Evolutionary conservation across 1,284 basidiomycete genomes (phyloP).

Genomic region (Marasmius tenuissimus): DNA sequence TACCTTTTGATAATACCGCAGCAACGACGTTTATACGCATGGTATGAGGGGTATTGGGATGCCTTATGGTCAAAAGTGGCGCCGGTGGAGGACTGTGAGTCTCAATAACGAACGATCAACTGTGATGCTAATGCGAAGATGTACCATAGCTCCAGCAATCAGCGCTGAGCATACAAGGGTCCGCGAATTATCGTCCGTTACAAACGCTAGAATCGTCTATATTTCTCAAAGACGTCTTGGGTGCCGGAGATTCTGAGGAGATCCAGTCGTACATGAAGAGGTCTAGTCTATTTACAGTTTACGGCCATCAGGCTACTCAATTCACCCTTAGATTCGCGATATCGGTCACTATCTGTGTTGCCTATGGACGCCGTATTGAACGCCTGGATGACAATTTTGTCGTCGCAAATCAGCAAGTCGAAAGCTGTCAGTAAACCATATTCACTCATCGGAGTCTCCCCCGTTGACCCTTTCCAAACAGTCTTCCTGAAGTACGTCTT

Average conservation of each 20-base stretch:
- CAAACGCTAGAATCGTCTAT: conserved; percentile 24
- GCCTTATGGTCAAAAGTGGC: conserved; percentile 29
- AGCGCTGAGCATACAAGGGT: conserved; percentile 24
- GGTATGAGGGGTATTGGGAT: conserved; percentile 30
- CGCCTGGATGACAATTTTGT: conserved; percentile 29
- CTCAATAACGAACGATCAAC: not conserved
- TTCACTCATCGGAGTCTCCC: no score
- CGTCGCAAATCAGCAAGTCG: conserved; percentile 21
- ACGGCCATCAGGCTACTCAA: not conserved
- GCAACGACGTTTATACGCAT: conserved; percentile 26
- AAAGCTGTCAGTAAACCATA: conserved; percentile 20
- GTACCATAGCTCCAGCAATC: conserved; percentile 26
- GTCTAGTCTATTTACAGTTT: not conserved
- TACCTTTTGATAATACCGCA: conserved; percentile 1
- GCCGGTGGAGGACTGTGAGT: conserved; percentile 31
- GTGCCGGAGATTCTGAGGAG: not conserved
- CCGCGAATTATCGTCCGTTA: conserved; percentile 22
- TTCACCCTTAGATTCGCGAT: conserved; percentile 24
- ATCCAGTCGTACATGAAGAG: not conserved
- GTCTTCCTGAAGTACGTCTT: no score
- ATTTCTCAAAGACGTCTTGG: not conserved
- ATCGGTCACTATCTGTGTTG: conserved; percentile 31
- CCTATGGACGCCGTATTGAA: conserved; percentile 31
- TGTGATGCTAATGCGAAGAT: not conserved
- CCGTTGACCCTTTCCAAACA: no score